Base-by-base conservation (phyloP, 2,329 filamentous ascomycete genomes). In the Pochonia chlamydosporia region DNA sequence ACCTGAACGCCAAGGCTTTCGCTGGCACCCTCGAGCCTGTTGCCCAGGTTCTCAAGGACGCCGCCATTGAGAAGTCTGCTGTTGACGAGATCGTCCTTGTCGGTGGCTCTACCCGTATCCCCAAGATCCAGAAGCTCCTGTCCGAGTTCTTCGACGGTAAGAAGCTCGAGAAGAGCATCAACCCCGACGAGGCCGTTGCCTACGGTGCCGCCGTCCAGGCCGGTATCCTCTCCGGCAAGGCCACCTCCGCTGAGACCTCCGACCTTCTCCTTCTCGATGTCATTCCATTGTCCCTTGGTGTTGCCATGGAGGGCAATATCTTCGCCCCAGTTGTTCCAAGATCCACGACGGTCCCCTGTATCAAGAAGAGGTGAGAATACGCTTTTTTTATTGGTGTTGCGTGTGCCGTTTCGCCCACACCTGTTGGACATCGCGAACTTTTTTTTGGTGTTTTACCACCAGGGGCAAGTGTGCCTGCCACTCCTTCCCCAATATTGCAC, bases 101-200 rank as follows among this genome's bases (percentile, higher is more conserved):
- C 66, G 93, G 93, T 84, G 93, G 93, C 62, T 96, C 91, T 55
- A 99, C 93, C 65, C 93, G 93, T 89, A 99, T 99, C 62, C 93
- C 93, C 66, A 84, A 85, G 71, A 95, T 99, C 72, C 93, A 99
- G 85, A 97, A 97, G 84, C 87, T 99, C 58, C 85, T 99, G 59
- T 91, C 85, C 76, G 93, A 99, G 75, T 96, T 91, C 83, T 99
- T 99, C 78, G 88, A 95, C 70, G 91, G 91, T 75, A 99, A 99
- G 89, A 96, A 99, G 87, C 89, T 96, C 59, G 92, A 97, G 84
- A 97, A 96, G 82, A 93, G 88, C 80, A 97, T 97, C 79, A 99
- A 99, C 84, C 93, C 93, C 63, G 93, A 99, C 68, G 93, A 99
- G 81, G 93, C 93, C 61, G 93, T 99, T 65, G 93, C 93, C 62